Evolutionary conservation across 495 filamentous ascomycete genomes (phyloP), one percentile per base, ranked within the genome.

Genomic region (Talaromyces thailandensis): DNA sequence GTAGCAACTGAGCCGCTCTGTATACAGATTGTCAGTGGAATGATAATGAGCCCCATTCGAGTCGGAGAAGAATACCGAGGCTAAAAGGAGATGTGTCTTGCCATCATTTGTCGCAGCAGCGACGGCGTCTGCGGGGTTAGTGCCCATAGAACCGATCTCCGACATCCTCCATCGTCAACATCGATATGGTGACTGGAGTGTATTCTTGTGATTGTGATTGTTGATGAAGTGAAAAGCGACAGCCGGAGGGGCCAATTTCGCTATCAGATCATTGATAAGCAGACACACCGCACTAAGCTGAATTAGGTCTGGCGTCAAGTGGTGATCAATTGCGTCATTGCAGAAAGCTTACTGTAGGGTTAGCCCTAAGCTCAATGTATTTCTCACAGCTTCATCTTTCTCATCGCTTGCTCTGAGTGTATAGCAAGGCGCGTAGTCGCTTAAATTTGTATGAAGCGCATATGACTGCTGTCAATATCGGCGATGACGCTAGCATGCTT

Each of bases 41-140:
- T 71, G 65, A 69, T 84, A 69, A n/a, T 69, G 62, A 58, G 79
- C 75, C 6, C 7, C 2, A 48, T 48, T 21, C 21, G 43, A 18
- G 9, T 21, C 18, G 18, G 43, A 48, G 96, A 80, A 1, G 84
- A 73, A 11, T 57, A 57, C 55, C 23, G 87, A 88, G 52, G 88
- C 89, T 50, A 96, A 83, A 21, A 96, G 84, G 16, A 96, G 81
- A 71, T 98, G 90, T 21, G 75, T 75, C 69, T 89, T 92, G 32
- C 76, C 74, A 67, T 94, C 89, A 23, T 80, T 62, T 26, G 69
- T 31, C 32, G 37, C 25, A 24, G 55, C 53, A 11, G 40, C 57
- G 26, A 63, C 62, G 11, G 37, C 25, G 18, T 40, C 59, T 29
- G 52, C 56, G 8, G 61, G 51, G n/a, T 35, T 57, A 14, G 12